A percentile compares a stretch with the other conserved stretches of the same genome.
Evolutionary conservation across 495 filamentous ascomycete genomes (phyloP).

Genomic region (Podospora comata): DNA sequence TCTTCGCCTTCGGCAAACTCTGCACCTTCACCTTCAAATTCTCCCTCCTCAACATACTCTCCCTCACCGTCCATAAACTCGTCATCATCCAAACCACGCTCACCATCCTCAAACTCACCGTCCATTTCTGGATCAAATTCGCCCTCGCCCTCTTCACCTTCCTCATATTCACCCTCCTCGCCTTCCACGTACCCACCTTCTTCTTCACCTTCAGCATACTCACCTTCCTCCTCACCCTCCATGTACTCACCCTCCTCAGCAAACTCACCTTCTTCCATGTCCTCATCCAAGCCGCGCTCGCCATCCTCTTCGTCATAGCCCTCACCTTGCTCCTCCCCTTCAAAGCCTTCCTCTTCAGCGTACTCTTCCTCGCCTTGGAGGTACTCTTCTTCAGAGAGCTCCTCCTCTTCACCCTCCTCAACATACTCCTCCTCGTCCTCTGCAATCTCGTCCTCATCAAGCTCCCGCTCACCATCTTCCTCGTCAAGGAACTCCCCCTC

Average conservation of each 20-base stretch:
- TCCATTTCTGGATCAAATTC: background rate
- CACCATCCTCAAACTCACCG: background rate
- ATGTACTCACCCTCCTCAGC: constrained; percentile 1
- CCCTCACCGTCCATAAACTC: background rate
- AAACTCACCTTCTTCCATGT: constrained; percentile 2
- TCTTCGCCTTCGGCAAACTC: background rate
- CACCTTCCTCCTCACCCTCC: constrained; percentile 6
- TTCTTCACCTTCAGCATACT: background rate
- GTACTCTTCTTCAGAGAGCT: constrained; percentile 7
- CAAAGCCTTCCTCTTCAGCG: constrained; percentile 11
- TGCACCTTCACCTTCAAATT: background rate
- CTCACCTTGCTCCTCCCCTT: constrained; percentile 5
- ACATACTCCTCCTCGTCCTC: background rate
- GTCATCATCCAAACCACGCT: background rate
- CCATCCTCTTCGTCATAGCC: constrained; percentile 6
- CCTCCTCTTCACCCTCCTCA: constrained; percentile 11
- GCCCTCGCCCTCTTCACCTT: background rate
- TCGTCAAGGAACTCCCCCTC: constrained; percentile 7
- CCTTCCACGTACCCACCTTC: constrained; percentile 12
- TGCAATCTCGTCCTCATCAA: constrained; percentile 8
- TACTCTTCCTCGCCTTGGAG: constrained; percentile 12
- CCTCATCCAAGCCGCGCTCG: constrained; percentile 1
- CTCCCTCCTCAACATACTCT: background rate
- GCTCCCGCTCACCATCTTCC: constrained; percentile 8
- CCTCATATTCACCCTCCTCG: background rate